phyloP scores from a whole-genome alignment of 2,329 filamentous ascomycete species.

The Polychaeton citri region DNA sequence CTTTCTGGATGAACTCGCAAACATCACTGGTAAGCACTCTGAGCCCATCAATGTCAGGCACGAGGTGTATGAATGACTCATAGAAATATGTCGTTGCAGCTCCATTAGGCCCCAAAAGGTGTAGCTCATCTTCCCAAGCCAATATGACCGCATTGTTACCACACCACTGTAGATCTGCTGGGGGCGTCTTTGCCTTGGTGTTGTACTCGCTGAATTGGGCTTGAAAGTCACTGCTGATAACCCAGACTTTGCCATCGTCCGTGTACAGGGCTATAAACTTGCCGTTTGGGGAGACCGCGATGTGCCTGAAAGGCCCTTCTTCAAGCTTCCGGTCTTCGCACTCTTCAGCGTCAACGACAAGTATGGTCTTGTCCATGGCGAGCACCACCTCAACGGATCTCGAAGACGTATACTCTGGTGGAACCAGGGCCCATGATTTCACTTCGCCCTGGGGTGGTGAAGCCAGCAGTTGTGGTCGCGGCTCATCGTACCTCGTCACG shows the following conservation, averaged over 20 bases:
- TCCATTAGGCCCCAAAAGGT: conserved; percentile 76
- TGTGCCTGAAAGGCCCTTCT: conserved; percentile 82
- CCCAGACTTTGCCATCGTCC: conserved; percentile 70
- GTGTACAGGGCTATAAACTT: conserved; percentile 82
- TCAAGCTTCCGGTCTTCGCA: conserved; percentile 84
- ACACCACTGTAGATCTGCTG: conserved; percentile 88
- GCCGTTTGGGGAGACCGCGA: conserved; percentile 82
- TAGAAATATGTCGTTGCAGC: conserved; percentile 53
- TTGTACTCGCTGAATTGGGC: conserved; percentile 85
- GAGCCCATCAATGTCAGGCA: conserved; percentile 82
- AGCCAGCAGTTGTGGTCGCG: conserved; percentile 71
- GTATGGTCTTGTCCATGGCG: conserved; percentile 71
- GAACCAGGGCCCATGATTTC: conserved; percentile 77
- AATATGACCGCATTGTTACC: conserved; percentile 87
- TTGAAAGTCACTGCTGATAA: conserved; percentile 92
- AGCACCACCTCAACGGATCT: conserved; percentile 85
- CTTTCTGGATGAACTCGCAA: conserved; percentile 96
- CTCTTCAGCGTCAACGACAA: conserved; percentile 75
- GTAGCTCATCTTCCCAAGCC: conserved; percentile 96
- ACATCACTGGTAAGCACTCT: conserved; percentile 80
- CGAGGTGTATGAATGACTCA: conserved; percentile 76
- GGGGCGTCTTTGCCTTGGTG: conserved; percentile 69
- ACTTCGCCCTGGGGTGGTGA: conserved; percentile 64
- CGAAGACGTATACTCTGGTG: conserved; percentile 77
- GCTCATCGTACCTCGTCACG: conserved; percentile 83